Conservation (phyloP, 805 yeast species). For the Candida orba region DNA sequence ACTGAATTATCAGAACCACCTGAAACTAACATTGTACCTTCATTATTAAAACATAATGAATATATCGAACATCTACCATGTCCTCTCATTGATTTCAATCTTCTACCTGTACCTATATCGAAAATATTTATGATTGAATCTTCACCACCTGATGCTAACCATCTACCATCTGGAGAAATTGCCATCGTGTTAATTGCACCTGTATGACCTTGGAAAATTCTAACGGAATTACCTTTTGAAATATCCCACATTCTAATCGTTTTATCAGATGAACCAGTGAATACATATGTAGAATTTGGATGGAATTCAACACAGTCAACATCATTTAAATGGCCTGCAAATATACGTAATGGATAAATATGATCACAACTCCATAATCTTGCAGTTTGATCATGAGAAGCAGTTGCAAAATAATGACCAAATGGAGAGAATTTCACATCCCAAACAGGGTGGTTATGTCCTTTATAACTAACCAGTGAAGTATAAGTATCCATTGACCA, state of each 20-base stretch:
- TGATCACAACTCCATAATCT: slow-evolving; percentile 98
- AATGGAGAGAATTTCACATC: slow-evolving; percentile 90
- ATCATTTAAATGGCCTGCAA: slow-evolving; percentile 96
- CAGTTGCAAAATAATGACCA: slow-evolving; percentile 98
- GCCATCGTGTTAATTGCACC: slow-evolving; percentile 83
- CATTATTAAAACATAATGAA: slow-evolving; percentile 76
- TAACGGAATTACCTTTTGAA: slow-evolving; percentile 76
- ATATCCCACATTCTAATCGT: slow-evolving; percentile 99
- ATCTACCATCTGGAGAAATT: slow-evolving; percentile 94
- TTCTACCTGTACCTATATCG: slow-evolving; percentile 90
- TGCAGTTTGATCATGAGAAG: slow-evolving; percentile 96
- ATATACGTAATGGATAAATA: slow-evolving; percentile 88
- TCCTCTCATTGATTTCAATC: slow-evolving; percentile 87
- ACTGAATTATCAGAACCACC: slow-evolving; percentile 91
- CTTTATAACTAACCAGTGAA: slow-evolving; percentile 87
- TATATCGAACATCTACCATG: slow-evolving; percentile 86
- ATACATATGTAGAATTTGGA: slow-evolving; percentile 90
- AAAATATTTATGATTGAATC: slow-evolving; percentile 84
- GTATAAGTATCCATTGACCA: slow-evolving; percentile 94
- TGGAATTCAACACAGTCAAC: slow-evolving; percentile 94
- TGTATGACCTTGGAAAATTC: slow-evolving; percentile 88
- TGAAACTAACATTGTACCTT: slow-evolving; percentile 83
- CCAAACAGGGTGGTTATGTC: slow-evolving; percentile 97
- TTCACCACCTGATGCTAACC: slow-evolving; percentile 94
- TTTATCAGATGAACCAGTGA: slow-evolving; percentile 93